Conservation (phyloP, 306 rosid genomes). For the Gastrolobium villosum region DNA sequence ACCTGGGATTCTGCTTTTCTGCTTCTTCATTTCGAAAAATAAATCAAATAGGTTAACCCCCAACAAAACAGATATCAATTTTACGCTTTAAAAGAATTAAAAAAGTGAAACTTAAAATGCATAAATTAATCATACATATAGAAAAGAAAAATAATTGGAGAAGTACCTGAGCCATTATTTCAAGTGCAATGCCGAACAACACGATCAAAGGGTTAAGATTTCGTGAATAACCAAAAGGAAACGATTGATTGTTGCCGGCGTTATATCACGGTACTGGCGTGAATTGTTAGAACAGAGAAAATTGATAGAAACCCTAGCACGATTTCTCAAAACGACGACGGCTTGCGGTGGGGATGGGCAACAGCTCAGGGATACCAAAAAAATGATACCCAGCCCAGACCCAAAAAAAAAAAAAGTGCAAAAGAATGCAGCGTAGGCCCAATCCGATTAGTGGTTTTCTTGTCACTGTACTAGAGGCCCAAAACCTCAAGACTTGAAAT, state of each 20-base stretch:
- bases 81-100: background rate
- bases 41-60: too few species aligned
- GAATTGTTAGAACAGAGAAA: background rate
- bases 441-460: too few species aligned
- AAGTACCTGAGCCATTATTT: constrained; percentile 5
- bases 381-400: background rate
- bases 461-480: too few species aligned
- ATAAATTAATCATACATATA: background rate
- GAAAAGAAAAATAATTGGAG: background rate
- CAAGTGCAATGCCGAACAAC: background rate
- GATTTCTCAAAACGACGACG: background rate
- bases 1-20: constrained; percentile 1
- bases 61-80: too few species aligned
- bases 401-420: too few species aligned
- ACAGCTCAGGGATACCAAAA: background rate
- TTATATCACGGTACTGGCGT: background rate
- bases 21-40: constrained; percentile 44
- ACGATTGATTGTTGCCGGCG: background rate
- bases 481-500: too few species aligned
- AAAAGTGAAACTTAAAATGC: background rate
- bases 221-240: background rate
- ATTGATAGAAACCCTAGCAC: background rate
- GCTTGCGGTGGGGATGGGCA: background rate
- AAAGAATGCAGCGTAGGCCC: too few species aligned
- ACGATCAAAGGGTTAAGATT: background rate